Base-by-base conservation (phyloP, 73 alveolate species). In the Paramecium caudatum region DNA sequence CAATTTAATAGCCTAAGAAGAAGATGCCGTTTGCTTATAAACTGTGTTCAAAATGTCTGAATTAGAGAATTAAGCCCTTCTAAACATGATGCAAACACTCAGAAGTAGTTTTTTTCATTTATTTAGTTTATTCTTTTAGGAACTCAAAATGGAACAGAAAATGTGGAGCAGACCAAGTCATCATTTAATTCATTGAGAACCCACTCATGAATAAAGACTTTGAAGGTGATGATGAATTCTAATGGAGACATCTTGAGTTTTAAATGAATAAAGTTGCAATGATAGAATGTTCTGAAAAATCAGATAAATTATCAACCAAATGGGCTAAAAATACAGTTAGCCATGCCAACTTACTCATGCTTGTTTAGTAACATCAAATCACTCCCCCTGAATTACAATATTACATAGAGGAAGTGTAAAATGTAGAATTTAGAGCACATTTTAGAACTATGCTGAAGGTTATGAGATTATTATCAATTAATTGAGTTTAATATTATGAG, bases 401-500 rank as follows among this genome's bases (percentile, higher is more conserved):
- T 36, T 36, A 33, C 5, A 30, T 65, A 0, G 50, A 65, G 34
- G 83, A 65, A 65, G 39, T 65, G 16, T 15, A 65, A 43, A 36
- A 65, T 65, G 49, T 65, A 0, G 83, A 36, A 65, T 65, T 65
- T 17, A 33, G 47, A 36, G 16, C 50, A 4, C 19, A 65, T 16
- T 15, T 65, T 8, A 65, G 83, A 65, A 65, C 83, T 1, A 33
- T 65, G 47, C 10, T 65, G 10, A 65, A 65, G 15, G 83, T 65
- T 0, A 65, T 65, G 55, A 30, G 49, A 33, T n/a, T 65, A n/a
- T 65, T 65, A 65, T 27, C 83, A 33, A 65, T 65, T 65, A 65
- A 65, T 65, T 65, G 83, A 65, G n/a, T n/a, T n/a, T n/a, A n/a
- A n/a, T n/a, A n/a, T n/a, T n/a, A 55, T 55, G 80, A 55, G 80